These are phyloP conservation scores for Elaphomyces granulatus DNA, from an alignment of 495 filamentous ascomycete species.

Conservation along the genomic window DNA sequence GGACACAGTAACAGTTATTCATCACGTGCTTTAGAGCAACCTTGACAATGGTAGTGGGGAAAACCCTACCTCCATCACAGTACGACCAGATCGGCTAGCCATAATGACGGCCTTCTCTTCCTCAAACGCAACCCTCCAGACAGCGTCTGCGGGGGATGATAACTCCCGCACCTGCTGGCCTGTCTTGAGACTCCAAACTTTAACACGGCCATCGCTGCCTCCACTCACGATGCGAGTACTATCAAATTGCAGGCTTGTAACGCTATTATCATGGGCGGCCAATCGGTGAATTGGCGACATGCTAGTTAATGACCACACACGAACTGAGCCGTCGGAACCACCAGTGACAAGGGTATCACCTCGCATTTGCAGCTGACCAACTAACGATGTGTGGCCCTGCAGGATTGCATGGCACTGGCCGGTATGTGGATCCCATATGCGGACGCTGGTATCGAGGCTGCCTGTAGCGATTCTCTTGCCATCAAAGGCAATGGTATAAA, in stretches of 20 bases:
- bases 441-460: slow-evolving; percentile 89
- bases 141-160: slow-evolving; percentile 75
- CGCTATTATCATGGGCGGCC: slow-evolving; percentile 96
- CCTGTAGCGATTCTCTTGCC: slow-evolving; percentile 88
- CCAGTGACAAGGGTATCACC: slow-evolving; percentile 90
- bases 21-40: too few species aligned
- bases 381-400: slow-evolving; percentile 91
- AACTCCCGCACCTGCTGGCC: slow-evolving; percentile 85
- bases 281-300: slow-evolving; percentile 84
- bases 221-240: slow-evolving; percentile 87
- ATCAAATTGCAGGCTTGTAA: slow-evolving; percentile 94
- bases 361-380: slow-evolving; percentile 94
- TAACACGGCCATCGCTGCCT: slow-evolving; percentile 89
- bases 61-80: slow-evolving; percentile 80
- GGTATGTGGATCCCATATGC: slow-evolving; percentile 88
- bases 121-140: slow-evolving; percentile 96
- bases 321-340: slow-evolving; percentile 86
- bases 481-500: slow-evolving; percentile 97
- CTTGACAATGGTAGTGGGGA: slow-evolving; percentile 3
- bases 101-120: slow-evolving; percentile 96
- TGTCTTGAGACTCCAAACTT: slow-evolving; percentile 90
- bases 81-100: slow-evolving; percentile 65
- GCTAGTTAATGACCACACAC: slow-evolving; percentile 84
- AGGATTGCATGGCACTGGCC: slow-evolving; percentile 84
- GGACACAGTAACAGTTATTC: too few species aligned